A percentile compares a stretch with the other conserved stretches of the same genome.
Evolutionary conservation across 306 rosid species (phyloP).

Genomic region (Prosopis cineraria): DNA sequence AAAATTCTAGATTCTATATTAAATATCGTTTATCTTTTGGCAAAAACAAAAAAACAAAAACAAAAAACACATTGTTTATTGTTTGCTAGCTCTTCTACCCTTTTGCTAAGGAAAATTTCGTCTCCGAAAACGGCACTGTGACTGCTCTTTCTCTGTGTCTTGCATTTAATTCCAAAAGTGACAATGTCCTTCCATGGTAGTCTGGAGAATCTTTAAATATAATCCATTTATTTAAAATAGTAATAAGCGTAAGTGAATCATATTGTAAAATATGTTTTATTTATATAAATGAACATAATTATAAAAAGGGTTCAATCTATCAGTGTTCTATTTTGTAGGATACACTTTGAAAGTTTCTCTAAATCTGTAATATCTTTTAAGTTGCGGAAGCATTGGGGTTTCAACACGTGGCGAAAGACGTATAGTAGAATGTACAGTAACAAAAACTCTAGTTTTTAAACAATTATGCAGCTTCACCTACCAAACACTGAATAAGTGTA

Average conservation of each 20-base stretch:
- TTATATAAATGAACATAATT: neutral
- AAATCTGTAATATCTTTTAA: constrained; percentile 10
- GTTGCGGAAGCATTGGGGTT: constrained; percentile 29
- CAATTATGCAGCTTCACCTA: constrained; percentile 40
- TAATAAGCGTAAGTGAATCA: neutral
- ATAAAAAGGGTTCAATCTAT: neutral
- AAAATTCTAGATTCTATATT: constrained; percentile 12
- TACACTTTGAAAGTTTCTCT: neutral
- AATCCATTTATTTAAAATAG: neutral
- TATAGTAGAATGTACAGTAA: constrained; percentile 20
- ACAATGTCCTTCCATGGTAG: constrained; percentile 3
- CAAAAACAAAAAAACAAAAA: no score
- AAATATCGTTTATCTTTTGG: constrained; percentile 29
- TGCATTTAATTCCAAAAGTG: constrained; percentile 31
- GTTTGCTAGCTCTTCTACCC: constrained; percentile 7
- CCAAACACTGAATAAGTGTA: constrained; percentile 28
- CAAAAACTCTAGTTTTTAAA: constrained; percentile 30
- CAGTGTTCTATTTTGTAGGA: no score
- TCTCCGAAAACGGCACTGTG: constrained; percentile 24
- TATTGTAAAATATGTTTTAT: neutral
- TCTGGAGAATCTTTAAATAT: neutral
- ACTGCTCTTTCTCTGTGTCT: neutral
- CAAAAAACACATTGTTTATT: no score
- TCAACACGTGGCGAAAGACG: constrained; percentile 39
- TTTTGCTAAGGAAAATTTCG: constrained; percentile 25